phyloP scores from a whole-genome alignment of 2,329 filamentous ascomycete species.

The Fusarium verticillioides region DNA sequence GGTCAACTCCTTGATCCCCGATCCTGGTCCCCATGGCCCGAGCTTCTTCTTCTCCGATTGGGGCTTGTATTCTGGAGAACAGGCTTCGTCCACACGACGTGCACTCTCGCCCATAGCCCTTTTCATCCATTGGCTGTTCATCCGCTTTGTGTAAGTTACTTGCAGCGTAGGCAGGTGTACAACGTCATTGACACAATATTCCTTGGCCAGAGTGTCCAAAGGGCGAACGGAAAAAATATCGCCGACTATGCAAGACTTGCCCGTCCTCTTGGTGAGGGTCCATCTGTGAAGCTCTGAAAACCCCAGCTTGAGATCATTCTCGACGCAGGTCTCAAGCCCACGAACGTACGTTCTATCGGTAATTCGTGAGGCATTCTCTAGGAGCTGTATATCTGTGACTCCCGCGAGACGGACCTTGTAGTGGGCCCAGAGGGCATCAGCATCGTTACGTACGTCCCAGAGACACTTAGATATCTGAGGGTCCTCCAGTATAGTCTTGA shows the following conservation, averaged over 20 bases:
- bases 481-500: not conserved
- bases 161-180: not conserved
- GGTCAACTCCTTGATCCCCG: not conserved
- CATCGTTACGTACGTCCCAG: not conserved
- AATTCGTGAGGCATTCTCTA: rapidly evolving
- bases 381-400: not conserved
- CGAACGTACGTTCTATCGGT: not conserved
- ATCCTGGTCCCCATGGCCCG: not conserved
- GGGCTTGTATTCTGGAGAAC: not conserved
- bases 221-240: too few relatives aligned
- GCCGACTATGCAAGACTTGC: too few relatives aligned
- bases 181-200: too few relatives aligned
- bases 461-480: not conserved
- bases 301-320: not conserved
- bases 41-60: not conserved
- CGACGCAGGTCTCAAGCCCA: rapidly evolving
- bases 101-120: not conserved
- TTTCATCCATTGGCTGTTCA: not conserved
- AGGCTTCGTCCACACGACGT: not conserved
- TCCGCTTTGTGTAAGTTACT: not conserved
- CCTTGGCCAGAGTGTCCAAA: too few relatives aligned
- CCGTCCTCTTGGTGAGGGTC: too few relatives aligned
- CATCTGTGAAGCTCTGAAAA: not conserved
- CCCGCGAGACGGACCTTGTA: not conserved
- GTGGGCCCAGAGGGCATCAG: not conserved